Percentiles rank a stretch among this genome's conserved stretches.
phyloP scores from a whole-genome alignment of 73 alveolate genomes.

The Paramecium caudatum region DNA sequence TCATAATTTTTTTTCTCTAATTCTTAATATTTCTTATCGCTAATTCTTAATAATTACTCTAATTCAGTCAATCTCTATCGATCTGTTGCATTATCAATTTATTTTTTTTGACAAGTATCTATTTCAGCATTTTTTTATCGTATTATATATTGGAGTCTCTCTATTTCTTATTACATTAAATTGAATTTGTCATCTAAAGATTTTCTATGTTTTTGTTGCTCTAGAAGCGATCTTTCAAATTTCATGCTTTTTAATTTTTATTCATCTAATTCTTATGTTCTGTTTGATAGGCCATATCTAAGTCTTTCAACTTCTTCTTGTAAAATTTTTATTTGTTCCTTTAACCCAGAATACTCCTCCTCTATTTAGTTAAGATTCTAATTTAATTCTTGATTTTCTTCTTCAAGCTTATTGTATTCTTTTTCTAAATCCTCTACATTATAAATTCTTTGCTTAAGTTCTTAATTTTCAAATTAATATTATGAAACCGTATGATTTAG shows the following conservation, averaged over 20 bases:
- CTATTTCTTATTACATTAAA: conserved; percentile 53
- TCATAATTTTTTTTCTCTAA: conserved; percentile 25
- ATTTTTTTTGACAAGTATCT: not conserved
- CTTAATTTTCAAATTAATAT: conserved; percentile 38
- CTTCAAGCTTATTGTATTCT: not conserved
- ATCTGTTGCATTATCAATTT: not conserved
- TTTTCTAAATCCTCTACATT: not conserved
- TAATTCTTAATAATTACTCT: not conserved
- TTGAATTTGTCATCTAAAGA: conserved; percentile 1
- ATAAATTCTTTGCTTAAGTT: not conserved
- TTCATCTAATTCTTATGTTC: conserved; percentile 19
- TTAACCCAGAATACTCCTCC: not conserved
- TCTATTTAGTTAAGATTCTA: not conserved
- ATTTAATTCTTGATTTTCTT: not conserved
- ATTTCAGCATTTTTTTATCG: conserved; percentile 27
- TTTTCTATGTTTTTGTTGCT: not conserved
- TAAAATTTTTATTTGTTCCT: not conserved
- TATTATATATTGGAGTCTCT: conserved; percentile 25
- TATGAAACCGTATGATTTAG: not conserved
- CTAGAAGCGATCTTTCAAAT: not conserved
- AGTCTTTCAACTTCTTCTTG: conserved; percentile 37
- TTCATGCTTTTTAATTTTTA: not conserved
- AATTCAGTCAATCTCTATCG: not conserved
- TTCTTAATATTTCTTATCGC: not conserved
- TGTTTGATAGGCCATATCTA: conserved; percentile 21